These are phyloP conservation scores for Sphagnurus paluster DNA, from an alignment of 1,284 basidiomycete genomes.

Conservation along the genomic window DNA sequence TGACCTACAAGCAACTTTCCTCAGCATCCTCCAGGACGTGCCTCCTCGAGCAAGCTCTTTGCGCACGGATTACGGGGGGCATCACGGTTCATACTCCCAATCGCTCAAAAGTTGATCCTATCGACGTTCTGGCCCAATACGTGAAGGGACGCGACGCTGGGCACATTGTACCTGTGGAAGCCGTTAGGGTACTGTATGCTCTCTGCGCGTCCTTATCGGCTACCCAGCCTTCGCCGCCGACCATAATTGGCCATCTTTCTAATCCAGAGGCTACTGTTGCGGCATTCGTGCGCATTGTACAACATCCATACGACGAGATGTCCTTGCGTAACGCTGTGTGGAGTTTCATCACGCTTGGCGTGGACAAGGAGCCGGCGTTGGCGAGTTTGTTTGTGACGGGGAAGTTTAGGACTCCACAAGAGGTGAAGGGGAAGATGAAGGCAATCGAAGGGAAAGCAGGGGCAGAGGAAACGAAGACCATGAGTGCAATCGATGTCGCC, in stretches of 20 bases:
- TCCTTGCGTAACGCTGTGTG: conserved; percentile 74
- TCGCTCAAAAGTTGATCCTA: conserved; percentile 57
- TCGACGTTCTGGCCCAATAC: conserved; percentile 69
- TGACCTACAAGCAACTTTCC: conserved; percentile 61
- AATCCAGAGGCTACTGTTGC: conserved; percentile 69
- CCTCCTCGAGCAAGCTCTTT: conserved; percentile 74
- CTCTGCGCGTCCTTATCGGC: conserved; percentile 67
- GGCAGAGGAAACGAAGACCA: conserved; percentile 35
- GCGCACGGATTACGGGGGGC: conserved; percentile 56
- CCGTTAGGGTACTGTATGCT: conserved; percentile 64
- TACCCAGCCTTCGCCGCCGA: conserved; percentile 57
- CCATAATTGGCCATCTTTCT: conserved; percentile 71
- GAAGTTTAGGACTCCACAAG: conserved; percentile 53
- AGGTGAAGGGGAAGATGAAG: conserved; percentile 39
- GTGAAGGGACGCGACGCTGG: conserved; percentile 66
- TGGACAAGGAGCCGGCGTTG: conserved; percentile 87
- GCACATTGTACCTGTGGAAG: conserved; percentile 56
- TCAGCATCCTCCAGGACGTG: conserved; percentile 47
- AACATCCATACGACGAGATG: conserved; percentile 72
- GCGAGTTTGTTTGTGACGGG: conserved; percentile 82
- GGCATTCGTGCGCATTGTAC: conserved; percentile 62
- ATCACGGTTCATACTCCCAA: conserved; percentile 46
- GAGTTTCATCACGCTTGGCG: conserved; percentile 80
- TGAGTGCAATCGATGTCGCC: conserved; percentile 65
- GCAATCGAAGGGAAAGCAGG: conserved; percentile 18